Base-by-base conservation (phyloP, 768 basidiomycete genomes). In the Mycena alexandri region DNA sequence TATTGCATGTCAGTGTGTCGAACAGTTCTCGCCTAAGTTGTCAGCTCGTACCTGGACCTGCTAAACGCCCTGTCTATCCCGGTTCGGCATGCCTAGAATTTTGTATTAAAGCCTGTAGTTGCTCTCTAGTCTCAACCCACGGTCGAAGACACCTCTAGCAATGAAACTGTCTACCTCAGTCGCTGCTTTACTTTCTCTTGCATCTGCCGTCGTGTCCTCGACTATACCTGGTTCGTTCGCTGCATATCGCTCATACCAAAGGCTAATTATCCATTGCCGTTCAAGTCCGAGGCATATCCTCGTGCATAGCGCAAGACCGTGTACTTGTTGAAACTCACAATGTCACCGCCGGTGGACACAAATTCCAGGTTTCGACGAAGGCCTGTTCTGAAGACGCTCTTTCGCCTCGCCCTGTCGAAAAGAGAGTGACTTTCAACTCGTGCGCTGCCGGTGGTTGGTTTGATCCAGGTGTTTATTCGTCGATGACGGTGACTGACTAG, bases 261-360 rank as follows among this genome's bases (percentile, higher is more conserved):
- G 44, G 58, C 34, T 51, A 16, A 43, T 43, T 38, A 42, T 3
- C 16, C 10, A 2, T 47, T 22, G 12, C 48, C 3, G 25, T 42
- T 56, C 14, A 6, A 56, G 38, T 21, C n/a, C 12, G 12, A 60
- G 58, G 58, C 36, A 8, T 59, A 29, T 42, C 50, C 47, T 48
- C 54, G 36, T 65, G 63, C 61, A 9, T 13, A 33, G 51, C 51
- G 0, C 22, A 17, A 12, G 47, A 43, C 55, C 55, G 55, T 11
- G 55, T 65, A 48, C 55, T 65, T 34, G 56, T 65, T 52, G 63
- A 65, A 51, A 58, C 63, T 34, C 63, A 41, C 48, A 65, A 57
- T 65, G 41, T 65, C 48, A 65, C 63, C 47, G 63, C 25, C 29
- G 63, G 19, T 24, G 56, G 56, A 25, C 48, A 65, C 42, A 41